A percentile compares a stretch with the other conserved stretches of the same genome.
These are phyloP conservation scores for Rhizomucor pusillus DNA, from an alignment of 371 early-diverging fungal genomes.

Conservation along the genomic window DNA sequence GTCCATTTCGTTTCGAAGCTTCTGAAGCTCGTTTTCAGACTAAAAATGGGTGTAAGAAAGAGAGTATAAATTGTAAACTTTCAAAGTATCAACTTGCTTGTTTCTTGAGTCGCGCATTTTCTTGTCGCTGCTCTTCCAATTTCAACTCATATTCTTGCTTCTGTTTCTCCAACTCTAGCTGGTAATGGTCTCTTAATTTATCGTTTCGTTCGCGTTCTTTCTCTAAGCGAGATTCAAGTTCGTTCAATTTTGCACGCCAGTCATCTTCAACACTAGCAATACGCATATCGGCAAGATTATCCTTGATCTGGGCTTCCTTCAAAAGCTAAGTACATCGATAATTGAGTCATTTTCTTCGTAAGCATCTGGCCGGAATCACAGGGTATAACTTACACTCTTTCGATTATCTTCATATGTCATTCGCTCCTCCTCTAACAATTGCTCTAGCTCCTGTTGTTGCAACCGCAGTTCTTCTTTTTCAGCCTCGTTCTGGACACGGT, in stretches of 20 bases:
- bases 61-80: not conserved
- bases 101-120: not conserved
- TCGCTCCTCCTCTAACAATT: slow-evolving; percentile 31
- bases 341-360: no score
- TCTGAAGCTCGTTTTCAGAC: slow-evolving; percentile 18
- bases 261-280: slow-evolving; percentile 44
- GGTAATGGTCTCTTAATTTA: slow-evolving; percentile 18
- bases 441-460: slow-evolving; percentile 32
- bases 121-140: slow-evolving; percentile 3
- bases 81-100: not conserved
- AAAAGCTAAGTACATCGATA: slow-evolving; percentile 24
- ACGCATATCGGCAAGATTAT: slow-evolving; percentile 43
- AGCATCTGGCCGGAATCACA: no score
- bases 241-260: slow-evolving; percentile 30
- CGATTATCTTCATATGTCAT: slow-evolving; percentile 34
- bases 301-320: slow-evolving; percentile 45
- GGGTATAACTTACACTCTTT: slow-evolving; percentile 25
- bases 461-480: slow-evolving; percentile 33
- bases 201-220: slow-evolving; percentile 12
- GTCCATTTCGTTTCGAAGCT: slow-evolving; percentile 20
- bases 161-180: slow-evolving; percentile 12
- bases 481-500: slow-evolving; percentile 13
- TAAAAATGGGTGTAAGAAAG: not conserved
- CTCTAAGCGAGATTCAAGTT: slow-evolving; percentile 14
- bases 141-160: slow-evolving; percentile 3